phyloP scores from a whole-genome alignment of 257 asterid genomes.

The Solanum boliviense region DNA sequence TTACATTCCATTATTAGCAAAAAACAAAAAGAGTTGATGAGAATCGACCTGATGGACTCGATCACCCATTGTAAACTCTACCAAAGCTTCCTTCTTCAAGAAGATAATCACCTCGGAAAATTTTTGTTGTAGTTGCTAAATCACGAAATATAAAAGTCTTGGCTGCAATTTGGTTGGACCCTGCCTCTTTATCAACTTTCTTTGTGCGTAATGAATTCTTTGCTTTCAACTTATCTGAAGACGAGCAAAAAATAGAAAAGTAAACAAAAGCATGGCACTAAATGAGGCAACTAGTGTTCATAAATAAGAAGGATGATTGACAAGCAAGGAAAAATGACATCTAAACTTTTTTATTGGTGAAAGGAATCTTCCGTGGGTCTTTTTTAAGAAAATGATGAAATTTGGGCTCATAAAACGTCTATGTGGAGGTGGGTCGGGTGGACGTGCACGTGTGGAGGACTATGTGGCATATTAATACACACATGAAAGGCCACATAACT shows the following conservation, averaged over 20 bases:
- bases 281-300: not conserved
- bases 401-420: not conserved
- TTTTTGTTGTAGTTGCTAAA: constrained; percentile 62
- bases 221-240: constrained; percentile 28
- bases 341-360: not conserved
- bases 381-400: not conserved
- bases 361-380: not conserved
- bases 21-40: not conserved
- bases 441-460: not conserved
- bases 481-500: not conserved
- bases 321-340: not conserved
- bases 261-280: not conserved
- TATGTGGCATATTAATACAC: too few species aligned
- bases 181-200: constrained; percentile 31
- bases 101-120: constrained; percentile 54
- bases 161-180: constrained; percentile 54
- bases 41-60: constrained; percentile 47
- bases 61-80: constrained; percentile 75
- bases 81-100: constrained; percentile 95
- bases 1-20: not conserved
- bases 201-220: constrained; percentile 3
- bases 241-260: not conserved
- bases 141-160: constrained; percentile 67
- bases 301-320: not conserved
- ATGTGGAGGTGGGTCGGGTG: not conserved